Base-by-base conservation (phyloP, 1,139 yeast species). In the Meyerozyma elateridarum region DNA sequence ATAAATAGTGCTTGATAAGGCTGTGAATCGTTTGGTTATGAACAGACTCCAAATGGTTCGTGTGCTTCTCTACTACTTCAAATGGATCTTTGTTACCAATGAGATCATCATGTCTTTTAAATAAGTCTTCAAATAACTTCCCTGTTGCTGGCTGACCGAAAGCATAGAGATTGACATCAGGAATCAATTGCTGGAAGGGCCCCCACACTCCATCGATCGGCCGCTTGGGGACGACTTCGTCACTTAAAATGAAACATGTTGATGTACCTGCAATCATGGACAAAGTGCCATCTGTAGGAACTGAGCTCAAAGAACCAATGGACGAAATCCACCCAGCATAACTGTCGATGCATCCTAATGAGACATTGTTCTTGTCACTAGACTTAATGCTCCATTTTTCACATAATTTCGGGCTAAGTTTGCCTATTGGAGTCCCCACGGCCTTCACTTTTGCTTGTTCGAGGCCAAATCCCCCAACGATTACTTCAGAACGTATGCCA, bases 101-200 rank as follows among this genome's bases (percentile, higher is more conserved):
- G 33, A 42, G 27, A 11, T 39, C 41, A 2, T 38, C 33, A 33
- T 46, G 58, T 4, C 64, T 65, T n/a, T 52, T 50, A 36, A 73
- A 65, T 6, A 76, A 47, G 26, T 64, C 59, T 36, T 73, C 76
- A 24, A 70, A 56, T 7, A 76, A 50, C 37, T 68, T 62, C 2
- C 83, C 83, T 0, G 80, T 67, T 4, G 79, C 75, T 2, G 80
- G 72, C 36, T 71, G 74, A 0, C 83, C 83, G 34, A 71, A 73
- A 36, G 73, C 73, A 35, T 66, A 76, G 1, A 73, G 57, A 8
- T 41, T 42, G 8, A 46, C 26, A 2, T 36, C 50, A 36, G 51
- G 19, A 45, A 46, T 15, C 48, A 51, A 34, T 49, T 59, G 39
- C 42, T 46, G 22, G 43, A 66, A 76, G 0, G 82, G 82, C 0